phyloP scores from a whole-genome alignment of 495 filamentous ascomycete species.

The Corynascus novoguineensis region DNA sequence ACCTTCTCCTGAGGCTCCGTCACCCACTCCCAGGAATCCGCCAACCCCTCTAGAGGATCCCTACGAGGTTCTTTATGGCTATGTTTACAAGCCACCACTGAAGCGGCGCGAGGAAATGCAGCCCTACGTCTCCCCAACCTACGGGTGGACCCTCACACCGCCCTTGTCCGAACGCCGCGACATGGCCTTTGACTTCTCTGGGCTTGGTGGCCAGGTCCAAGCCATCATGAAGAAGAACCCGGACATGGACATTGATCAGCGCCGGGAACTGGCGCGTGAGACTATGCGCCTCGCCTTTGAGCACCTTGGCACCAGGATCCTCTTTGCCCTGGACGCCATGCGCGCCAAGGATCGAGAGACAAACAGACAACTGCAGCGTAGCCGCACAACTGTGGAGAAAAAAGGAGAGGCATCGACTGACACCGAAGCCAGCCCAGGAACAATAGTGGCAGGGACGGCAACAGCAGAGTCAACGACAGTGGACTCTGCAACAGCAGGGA shows the following conservation, averaged over 20 bases:
- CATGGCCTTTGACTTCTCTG: slow-evolving; percentile 39
- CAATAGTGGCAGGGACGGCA: no score
- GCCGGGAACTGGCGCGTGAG: slow-evolving; percentile 59
- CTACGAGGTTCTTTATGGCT: slow-evolving; percentile 14
- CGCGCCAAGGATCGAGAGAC: no score
- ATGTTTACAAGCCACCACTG: slow-evolving; percentile 51
- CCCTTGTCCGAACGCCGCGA: slow-evolving; percentile 24
- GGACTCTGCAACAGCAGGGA: no score
- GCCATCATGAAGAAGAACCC: slow-evolving; percentile 25
- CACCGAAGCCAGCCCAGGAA: no score
- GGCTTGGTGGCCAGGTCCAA: slow-evolving; percentile 30
- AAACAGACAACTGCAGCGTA: neutral
- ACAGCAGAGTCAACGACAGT: no score
- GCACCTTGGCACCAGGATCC: slow-evolving; percentile 67
- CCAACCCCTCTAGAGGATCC: no score
- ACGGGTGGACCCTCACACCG: slow-evolving; percentile 32
- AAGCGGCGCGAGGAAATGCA: slow-evolving; percentile 49
- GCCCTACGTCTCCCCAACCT: slow-evolving; percentile 17
- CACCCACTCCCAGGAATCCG: no score
- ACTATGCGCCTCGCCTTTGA: slow-evolving; percentile 80
- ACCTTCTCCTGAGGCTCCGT: slow-evolving; percentile 7
- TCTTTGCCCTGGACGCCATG: slow-evolving; percentile 53
- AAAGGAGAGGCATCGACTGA: no score
- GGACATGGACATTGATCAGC: slow-evolving; percentile 42
- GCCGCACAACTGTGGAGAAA: no score